Conservation (phyloP, 2,329 filamentous ascomycete species). For the Colletotrichum brevisporum region DNA sequence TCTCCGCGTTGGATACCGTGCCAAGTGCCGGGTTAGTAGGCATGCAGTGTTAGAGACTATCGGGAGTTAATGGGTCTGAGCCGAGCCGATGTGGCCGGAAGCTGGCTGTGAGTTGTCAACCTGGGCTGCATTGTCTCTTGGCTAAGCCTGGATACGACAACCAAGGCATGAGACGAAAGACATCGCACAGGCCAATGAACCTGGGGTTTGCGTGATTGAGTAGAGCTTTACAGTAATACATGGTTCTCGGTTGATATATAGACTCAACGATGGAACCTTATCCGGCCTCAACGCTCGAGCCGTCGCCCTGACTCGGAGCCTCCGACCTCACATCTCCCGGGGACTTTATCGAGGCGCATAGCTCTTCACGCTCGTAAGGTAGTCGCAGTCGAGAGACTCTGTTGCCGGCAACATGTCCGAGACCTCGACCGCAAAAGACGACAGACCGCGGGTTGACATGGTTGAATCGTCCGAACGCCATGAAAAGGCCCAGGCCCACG, state of each 20-base stretch:
- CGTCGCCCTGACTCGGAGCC: not conserved
- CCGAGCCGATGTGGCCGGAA: conserved; percentile 24
- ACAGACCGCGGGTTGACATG: not conserved
- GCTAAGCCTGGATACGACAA: conserved; percentile 3
- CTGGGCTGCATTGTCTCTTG: not conserved
- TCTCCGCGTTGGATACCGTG: not conserved
- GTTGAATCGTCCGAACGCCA: not conserved
- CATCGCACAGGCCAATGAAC: too few species aligned
- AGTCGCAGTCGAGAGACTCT: not conserved
- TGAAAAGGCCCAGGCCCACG: conserved; percentile 5
- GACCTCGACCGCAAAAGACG: not conserved
- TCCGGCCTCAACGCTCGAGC: not conserved
- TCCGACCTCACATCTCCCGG: not conserved
- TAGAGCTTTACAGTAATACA: not conserved
- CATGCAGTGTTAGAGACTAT: not conserved
- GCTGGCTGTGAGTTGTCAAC: not conserved
- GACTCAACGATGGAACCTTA: not conserved
- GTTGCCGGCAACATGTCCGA: conserved; percentile 8
- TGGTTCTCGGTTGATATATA: not conserved
- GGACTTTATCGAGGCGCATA: not conserved
- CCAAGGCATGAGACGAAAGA: not conserved
- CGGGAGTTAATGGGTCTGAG: conserved; percentile 20
- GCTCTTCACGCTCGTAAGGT: too few species aligned
- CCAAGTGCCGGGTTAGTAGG: not conserved
- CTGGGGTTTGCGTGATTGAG: too few species aligned